Base-by-base conservation (phyloP, 179 eudicot species). In the Beta corolliflora region DNA sequence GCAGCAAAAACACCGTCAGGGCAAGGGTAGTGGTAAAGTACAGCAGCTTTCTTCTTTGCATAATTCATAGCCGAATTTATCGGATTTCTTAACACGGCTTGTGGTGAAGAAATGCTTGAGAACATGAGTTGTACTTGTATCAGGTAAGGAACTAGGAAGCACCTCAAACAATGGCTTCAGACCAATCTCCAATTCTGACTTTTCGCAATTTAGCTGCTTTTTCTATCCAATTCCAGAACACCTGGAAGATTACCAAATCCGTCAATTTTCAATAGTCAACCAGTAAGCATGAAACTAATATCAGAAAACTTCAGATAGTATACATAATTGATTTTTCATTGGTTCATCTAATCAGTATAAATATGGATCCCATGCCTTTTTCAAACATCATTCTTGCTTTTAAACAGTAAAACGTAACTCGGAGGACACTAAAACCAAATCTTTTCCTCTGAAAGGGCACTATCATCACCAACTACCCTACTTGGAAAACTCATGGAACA, bases 1-100 rank as follows among this genome's bases (percentile, higher is more conserved):
- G 97, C 97, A 15, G 93, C 92, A 68, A 91, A 91, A 45, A 88
- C 87, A 68, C 97, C 97, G 73, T 93, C 97, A 12, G 94, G 94
- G 67, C 97, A 93, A 6, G 97, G 97, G 71, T 93, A 93, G 85
- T 93, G 97, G 82, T 93, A 93, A 15, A 93, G 84, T 14, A 91
- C 92, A n/a, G 97, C 97, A 44, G 90, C 81, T 71, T 84, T 87
- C 77, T 74, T 84, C 77, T 77, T 59, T 46, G 78, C 56, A 15
- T 59, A 31, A 71, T 61, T 83, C 86, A 86, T 83, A 77, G 82
- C 82, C 15, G 82, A 50, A 69, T 5, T 46, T 65, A 83, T 50
- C 5, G 80, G 80, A 11, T 64, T 68, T 77, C 61, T 55, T 25
- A 67, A 66, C 67, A 84, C 52, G 46, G 68, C 68, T 73, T 36